Conservation (phyloP, 768 basidiomycete species). For the Auriscalpium vulgare region DNA sequence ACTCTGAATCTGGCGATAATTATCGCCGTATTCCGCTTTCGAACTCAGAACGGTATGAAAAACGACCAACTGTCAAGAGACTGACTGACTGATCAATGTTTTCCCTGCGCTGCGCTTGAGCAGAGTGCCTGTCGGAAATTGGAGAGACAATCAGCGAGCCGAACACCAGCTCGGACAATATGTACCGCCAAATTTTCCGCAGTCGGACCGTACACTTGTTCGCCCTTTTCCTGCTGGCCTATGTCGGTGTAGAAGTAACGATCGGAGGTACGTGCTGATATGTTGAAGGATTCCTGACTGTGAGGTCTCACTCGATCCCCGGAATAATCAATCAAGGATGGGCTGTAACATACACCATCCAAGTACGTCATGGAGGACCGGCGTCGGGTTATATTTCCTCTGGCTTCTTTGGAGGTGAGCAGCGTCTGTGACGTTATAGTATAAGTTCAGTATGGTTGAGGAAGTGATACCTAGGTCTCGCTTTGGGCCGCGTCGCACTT, state of each 20-base stretch:
- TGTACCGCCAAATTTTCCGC: conserved; percentile 38
- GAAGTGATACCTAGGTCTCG: conserved; percentile 28
- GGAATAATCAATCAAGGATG: conserved; percentile 28
- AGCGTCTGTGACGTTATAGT: no score
- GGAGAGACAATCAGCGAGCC: conserved; percentile 39
- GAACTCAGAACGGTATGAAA: conserved; percentile 55
- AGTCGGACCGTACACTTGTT: conserved; percentile 32
- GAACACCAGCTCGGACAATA: conserved; percentile 30
- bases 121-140: conserved; percentile 47
- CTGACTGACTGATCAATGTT: background rate
- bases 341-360: conserved; percentile 41
- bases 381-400: conserved; percentile 42
- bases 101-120: background rate
- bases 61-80: background rate
- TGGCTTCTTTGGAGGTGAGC: conserved; percentile 38
- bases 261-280: conserved; percentile 25
- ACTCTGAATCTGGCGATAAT: conserved; percentile 46
- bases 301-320: no score
- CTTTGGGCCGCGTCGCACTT: conserved; percentile 43
- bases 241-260: conserved; percentile 33
- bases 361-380: conserved; percentile 37
- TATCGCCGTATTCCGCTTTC: conserved; percentile 54
- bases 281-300: background rate
- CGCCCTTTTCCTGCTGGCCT: conserved; percentile 36
- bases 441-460: no score